Evolutionary conservation across 2,329 filamentous ascomycete genomes (phyloP), one percentile per base, ranked within the genome.

Genomic region (Aspergillus terreus): DNA sequence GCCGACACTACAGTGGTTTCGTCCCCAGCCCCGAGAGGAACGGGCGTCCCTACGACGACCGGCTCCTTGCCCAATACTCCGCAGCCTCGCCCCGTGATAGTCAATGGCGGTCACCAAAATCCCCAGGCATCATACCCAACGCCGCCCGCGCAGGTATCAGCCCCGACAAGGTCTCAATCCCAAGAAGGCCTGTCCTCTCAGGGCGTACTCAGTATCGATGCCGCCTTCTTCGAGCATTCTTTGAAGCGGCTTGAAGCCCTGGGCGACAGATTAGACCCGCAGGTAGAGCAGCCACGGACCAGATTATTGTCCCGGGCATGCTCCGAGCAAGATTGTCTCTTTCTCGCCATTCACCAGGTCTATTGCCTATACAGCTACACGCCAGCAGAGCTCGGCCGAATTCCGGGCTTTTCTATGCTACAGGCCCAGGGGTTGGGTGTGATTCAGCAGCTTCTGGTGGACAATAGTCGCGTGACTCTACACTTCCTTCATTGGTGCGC

Each of bases 261-360:
- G 53, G 46, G 56, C 59, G 15, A 38, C 2, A 32, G 49, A 10
- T 33, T 51, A 11, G 15, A 15, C 5, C 42, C 21, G 27, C 56
- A 66, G 49, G 19, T 68, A 60, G 63, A 42, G 71, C 71, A 21
- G 9, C 61, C 65, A 14, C 77, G 86, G 27, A 72, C 83, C 32
- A 57, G 65, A n/a, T 73, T 87, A 6, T 70, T 91, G 11, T 62
- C 57, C 23, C 72, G 81, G 21, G 86, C 87, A 1, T 86, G 83
- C 56, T 41, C 55, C 1, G 59, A 64, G 0, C 66, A 76, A 4
- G 88, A 92, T 64, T 55, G 73, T 44, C 82, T 87, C 62, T 91
- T 86, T 63, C 59, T 90, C 46, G 74, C 78, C 5, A 64, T 88
- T 11, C 86, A 88, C 62, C 85, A 88, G 62, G 53, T 86, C 2